Conservation (phyloP, 352 stramenopile genomes). For the Pythium inflatum region DNA sequence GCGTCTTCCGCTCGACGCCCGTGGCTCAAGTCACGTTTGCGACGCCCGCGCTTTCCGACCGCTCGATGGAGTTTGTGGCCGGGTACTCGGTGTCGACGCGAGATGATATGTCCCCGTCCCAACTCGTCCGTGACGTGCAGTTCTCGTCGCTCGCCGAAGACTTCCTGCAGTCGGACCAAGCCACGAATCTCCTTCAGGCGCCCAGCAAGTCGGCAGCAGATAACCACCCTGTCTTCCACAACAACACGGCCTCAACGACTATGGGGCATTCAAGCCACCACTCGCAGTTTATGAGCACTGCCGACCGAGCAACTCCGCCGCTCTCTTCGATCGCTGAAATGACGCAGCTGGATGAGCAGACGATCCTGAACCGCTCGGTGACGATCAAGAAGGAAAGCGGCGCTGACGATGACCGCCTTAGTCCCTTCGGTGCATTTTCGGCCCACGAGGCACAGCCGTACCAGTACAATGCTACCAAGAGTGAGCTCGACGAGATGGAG, state of each 20-base stretch:
- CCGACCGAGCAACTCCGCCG: conserved; percentile 33
- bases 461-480: conserved; percentile 59
- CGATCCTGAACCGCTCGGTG: conserved; percentile 49
- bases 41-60: conserved; percentile 7
- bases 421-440: conserved; percentile 36
- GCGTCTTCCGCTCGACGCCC: conserved; percentile 61
- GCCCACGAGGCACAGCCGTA: conserved; percentile 49
- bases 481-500: conserved; percentile 78
- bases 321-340: conserved; percentile 49
- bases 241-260: conserved; percentile 28
- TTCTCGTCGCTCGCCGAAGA: conserved; percentile 71
- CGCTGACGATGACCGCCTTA: conserved; percentile 44
- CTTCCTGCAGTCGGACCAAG: conserved; percentile 48
- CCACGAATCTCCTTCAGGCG: conserved; percentile 37
- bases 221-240: conserved; percentile 21
- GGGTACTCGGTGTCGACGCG: conserved; percentile 33
- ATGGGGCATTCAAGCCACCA: conserved; percentile 14
- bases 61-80: conserved; percentile 37
- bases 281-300: conserved; percentile 30
- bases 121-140: conserved; percentile 36
- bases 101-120: conserved; percentile 32
- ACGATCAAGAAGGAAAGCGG: conserved; percentile 49
- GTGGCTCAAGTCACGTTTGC: conserved; percentile 33
- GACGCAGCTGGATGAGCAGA: conserved; percentile 60
- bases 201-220: neutral